Evolutionary conservation across 2,329 filamentous ascomycete species (phyloP).

Genomic region (Fusarium sp.): DNA sequence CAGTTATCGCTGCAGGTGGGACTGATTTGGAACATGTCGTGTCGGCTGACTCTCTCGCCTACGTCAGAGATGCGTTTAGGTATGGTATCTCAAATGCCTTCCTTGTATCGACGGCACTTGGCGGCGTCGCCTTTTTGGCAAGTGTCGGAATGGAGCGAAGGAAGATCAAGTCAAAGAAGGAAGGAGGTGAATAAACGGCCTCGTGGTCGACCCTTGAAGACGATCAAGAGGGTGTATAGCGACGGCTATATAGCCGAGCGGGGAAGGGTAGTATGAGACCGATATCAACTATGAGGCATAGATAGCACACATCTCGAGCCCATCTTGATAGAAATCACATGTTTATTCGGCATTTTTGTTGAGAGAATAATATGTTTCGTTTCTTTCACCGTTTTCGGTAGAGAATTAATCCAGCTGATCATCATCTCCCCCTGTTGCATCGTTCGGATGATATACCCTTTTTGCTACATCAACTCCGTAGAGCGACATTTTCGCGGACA

Average conservation of each 20-base stretch:
- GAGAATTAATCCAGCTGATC: conserved; percentile 4
- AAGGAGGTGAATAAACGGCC: background rate
- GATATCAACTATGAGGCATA: background rate
- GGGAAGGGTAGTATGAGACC: background rate
- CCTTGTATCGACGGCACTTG: conserved; percentile 33
- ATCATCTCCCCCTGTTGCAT: conserved; percentile 16
- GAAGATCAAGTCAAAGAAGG: conserved; percentile 23
- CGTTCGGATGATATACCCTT: conserved; percentile 15
- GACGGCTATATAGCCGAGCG: conserved; percentile 1
- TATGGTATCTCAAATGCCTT: conserved; percentile 29
- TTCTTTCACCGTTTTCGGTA: background rate
- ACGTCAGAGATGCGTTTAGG: conserved; percentile 29
- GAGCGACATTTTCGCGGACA: background rate
- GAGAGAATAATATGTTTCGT: background rate
- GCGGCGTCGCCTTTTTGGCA: conserved; percentile 28
- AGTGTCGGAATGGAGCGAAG: conserved; percentile 34
- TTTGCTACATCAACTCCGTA: background rate
- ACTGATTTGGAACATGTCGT: conserved; percentile 24
- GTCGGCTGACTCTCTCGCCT: background rate
- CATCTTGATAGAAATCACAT: background rate
- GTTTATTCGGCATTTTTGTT: background rate
- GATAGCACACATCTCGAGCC: background rate
- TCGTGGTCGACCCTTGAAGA: background rate
- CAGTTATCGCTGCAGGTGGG: conserved; percentile 28
- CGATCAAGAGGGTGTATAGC: background rate